Percentiles rank a stretch among this genome's conserved stretches.
Evolutionary conservation across 305 asterid species (phyloP).

Genomic region (Ilex paraguariensis): DNA sequence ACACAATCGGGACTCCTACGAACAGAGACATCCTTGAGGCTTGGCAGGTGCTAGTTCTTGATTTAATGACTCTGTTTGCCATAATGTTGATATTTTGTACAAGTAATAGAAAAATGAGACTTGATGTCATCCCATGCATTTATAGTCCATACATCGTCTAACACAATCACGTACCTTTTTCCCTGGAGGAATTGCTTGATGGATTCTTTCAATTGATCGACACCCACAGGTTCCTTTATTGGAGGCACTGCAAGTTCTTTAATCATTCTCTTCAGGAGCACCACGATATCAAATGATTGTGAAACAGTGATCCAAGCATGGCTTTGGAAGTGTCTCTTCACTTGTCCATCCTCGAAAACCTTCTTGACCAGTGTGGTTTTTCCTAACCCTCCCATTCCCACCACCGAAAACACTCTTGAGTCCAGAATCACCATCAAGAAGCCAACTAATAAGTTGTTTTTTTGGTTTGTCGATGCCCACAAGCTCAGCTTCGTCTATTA

Average conservation of each 20-base stretch:
- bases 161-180: constrained; percentile 17
- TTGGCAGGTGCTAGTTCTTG: too few species aligned
- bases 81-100: too few species aligned
- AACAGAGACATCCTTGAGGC: too few species aligned
- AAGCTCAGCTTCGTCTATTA: constrained; percentile 5
- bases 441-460: background rate
- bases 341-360: background rate
- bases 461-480: constrained; percentile 6
- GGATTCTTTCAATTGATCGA: constrained; percentile 4
- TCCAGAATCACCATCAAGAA: background rate
- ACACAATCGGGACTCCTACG: too few species aligned
- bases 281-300: background rate
- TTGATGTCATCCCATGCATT: constrained; percentile 18
- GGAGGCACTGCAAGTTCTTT: constrained; percentile 8
- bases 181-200: constrained; percentile 11
- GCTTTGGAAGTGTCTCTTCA: background rate
- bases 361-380: constrained; percentile 2
- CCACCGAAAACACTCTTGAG: constrained; percentile 24
- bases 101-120: too few species aligned
- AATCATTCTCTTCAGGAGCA: constrained; percentile 3
- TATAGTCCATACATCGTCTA: constrained; percentile 26
- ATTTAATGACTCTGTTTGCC: too few species aligned
- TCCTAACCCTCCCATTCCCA: constrained; percentile 30
- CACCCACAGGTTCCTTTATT: constrained; percentile 7
- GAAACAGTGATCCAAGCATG: background rate